Percentiles rank a stretch among this genome's conserved stretches.
phyloP scores from a whole-genome alignment of 2,329 filamentous ascomycete genomes.

The Ophiocordyceps camponoti-rufipedis region DNA sequence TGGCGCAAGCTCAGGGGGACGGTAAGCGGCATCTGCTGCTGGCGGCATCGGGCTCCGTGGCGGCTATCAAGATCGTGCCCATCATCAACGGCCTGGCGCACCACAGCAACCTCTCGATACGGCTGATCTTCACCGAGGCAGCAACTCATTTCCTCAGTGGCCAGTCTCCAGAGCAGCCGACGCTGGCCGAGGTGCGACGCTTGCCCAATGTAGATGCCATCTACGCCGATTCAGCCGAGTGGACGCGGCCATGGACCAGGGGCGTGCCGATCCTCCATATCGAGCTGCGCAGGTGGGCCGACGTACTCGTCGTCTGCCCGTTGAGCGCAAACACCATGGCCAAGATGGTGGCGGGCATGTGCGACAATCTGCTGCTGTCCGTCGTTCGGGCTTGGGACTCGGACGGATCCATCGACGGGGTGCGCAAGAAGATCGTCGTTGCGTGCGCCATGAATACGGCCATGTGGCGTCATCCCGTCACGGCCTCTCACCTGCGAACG shows the following conservation, averaged over 20 bases:
- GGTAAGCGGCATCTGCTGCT: slow-evolving; percentile 24
- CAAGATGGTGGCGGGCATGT: slow-evolving; percentile 62
- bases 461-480: slow-evolving; percentile 81
- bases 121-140: slow-evolving; percentile 62
- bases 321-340: slow-evolving; percentile 73
- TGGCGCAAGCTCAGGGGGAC: slow-evolving; percentile 15
- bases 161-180: slow-evolving; percentile 61
- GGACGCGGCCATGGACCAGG: slow-evolving; percentile 58
- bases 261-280: slow-evolving; percentile 79
- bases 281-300: slow-evolving; percentile 61
- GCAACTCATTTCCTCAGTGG: slow-evolving; percentile 60
- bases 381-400: slow-evolving; percentile 82
- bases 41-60: slow-evolving; percentile 41
- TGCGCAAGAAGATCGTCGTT: slow-evolving; percentile 48
- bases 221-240: slow-evolving; percentile 75
- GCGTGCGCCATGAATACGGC: slow-evolving; percentile 76
- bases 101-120: slow-evolving; percentile 49
- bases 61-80: slow-evolving; percentile 64
- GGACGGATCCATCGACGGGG: slow-evolving; percentile 35
- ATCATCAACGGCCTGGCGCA: slow-evolving; percentile 41
- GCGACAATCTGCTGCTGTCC: slow-evolving; percentile 55
- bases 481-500: slow-evolving; percentile 48
- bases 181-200: slow-evolving; percentile 34
- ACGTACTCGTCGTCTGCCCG: slow-evolving; percentile 64
- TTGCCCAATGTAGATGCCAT: slow-evolving; percentile 62